Base-by-base conservation (phyloP, 176 grass and related monocot species). In the Chrysopogon serrulatus region DNA sequence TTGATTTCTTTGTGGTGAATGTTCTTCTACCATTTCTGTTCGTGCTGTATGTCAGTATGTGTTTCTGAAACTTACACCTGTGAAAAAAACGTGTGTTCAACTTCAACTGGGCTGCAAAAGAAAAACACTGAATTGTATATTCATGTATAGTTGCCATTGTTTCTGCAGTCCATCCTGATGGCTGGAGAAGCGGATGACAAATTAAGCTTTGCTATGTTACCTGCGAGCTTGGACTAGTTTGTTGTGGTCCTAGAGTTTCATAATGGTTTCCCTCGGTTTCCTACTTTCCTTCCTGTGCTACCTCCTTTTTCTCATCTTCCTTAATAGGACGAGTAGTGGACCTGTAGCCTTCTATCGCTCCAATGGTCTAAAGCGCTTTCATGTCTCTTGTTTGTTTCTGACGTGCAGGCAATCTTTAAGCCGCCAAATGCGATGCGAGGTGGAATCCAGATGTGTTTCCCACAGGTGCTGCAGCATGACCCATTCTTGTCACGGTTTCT, bases 391-490 rank as follows among this genome's bases (percentile, higher is more conserved):
- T n/a, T n/a, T n/a, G n/a, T 33, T 83, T 42, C 57, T 73, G 65
- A n/a, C 18, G 86, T 83, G 68, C 72, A 98, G 95, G 95, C 95
- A 41, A 91, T 88, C 70, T 88, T 98, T 71, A 98, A 93, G 76
- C 95, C 90, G 11, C 89, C 92, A 57, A 93, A 93, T 32, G 90
- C 90, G 10, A 90, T 95, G 90, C 88, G 92, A 66, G 95, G 95
- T 75, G 95, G 95, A 75, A 98, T 98, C 82, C 89, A 91, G 9
- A 90, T 98, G 80, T 98, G 92, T 73, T 98, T 98, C 83, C 92
- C 95, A 42, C 95, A 95, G 90, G 92, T 98, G 84, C 64, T 37
- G 31, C 28, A 24, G 0, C 2, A 34, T 53, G 23, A 51, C 4
- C 42, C 37, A 63, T 41, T 47, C 30, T 33, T 40, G 17, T 11